These are phyloP conservation scores for Penicillium sp. DNA, from an alignment of 2,329 filamentous ascomycete species.

Conservation along the genomic window DNA sequence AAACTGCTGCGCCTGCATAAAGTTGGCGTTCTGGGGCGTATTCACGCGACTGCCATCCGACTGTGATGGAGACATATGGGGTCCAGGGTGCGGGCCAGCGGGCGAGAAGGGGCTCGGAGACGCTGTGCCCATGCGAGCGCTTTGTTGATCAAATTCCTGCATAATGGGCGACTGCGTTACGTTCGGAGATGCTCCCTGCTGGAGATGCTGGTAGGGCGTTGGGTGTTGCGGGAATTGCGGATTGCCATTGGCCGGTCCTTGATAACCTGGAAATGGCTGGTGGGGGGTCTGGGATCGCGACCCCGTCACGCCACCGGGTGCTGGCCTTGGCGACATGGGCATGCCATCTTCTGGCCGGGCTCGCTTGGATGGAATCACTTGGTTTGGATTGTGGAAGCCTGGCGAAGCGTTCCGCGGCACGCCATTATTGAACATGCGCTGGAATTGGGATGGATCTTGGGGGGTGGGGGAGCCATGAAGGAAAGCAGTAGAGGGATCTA, in stretches of 20 bases:
- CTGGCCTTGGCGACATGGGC: constrained; percentile 74
- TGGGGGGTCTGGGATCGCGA: constrained; percentile 93
- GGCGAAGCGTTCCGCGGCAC: constrained; percentile 79
- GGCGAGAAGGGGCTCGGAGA: constrained; percentile 90
- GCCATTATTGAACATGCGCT: constrained; percentile 71
- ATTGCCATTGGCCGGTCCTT: constrained; percentile 60
- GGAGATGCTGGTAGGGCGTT: constrained; percentile 75
- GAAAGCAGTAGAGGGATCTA: constrained; percentile 49
- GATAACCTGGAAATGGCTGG: constrained; percentile 71
- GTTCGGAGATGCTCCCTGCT: constrained; percentile 74
- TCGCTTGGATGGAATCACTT: constrained; percentile 86
- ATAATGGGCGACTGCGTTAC: constrained; percentile 92
- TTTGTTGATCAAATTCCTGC: constrained; percentile 64
- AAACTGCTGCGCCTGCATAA: constrained; percentile 55
- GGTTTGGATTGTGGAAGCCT: constrained; percentile 72
- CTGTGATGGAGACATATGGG: constrained; percentile 71
- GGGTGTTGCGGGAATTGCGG: constrained; percentile 60
- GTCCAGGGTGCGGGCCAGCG: constrained; percentile 61
- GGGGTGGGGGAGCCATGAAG: constrained; percentile 46
- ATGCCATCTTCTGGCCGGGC: constrained; percentile 81
- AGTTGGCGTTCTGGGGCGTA: constrained; percentile 72
- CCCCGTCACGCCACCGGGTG: constrained; percentile 68
- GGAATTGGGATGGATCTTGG: constrained; percentile 53
- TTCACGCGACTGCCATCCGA: constrained; percentile 64
- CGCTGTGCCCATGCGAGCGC: constrained; percentile 79